Percentiles rank a stretch among this genome's conserved stretches.
These are phyloP conservation scores for Pythium phragmitis DNA, from an alignment of 352 stramenopile species.

Conservation along the genomic window DNA sequence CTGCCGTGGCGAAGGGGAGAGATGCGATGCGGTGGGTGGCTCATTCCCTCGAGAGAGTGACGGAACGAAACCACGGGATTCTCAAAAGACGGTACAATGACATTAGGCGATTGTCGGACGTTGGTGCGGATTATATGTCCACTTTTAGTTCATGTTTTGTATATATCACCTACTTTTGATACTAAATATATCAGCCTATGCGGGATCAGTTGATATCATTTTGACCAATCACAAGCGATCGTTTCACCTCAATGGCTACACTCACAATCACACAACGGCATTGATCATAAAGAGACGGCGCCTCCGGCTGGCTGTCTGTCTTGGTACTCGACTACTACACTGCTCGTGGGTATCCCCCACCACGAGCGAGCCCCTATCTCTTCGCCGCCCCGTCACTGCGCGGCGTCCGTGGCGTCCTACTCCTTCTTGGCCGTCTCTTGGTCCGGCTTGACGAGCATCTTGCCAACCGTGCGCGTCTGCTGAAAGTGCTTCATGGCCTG, in stretches of 20 bases:
- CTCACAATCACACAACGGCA: too few species aligned
- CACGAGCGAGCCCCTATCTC: too few species aligned
- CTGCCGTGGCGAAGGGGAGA: conserved; percentile 5
- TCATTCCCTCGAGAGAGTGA: conserved; percentile 12
- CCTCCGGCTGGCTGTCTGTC: too few species aligned
- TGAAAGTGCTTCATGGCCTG: conserved; percentile 29
- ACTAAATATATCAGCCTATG: too few species aligned
- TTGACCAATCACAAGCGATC: too few species aligned
- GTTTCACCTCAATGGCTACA: too few species aligned
- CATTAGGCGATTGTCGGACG: not conserved
- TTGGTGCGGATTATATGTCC: not conserved
- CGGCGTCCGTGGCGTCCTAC: not conserved
- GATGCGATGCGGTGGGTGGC: not conserved
- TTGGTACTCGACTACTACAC: too few species aligned
- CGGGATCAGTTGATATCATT: too few species aligned
- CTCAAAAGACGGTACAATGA: conserved; percentile 6
- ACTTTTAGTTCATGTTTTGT: not conserved
- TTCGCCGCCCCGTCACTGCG: too few species aligned
- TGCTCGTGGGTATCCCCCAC: too few species aligned
- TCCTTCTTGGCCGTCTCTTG: conserved; percentile 11
- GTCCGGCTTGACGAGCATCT: conserved; percentile 11
- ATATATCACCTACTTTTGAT: too few species aligned
- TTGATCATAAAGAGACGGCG: too few species aligned
- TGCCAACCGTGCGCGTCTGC: conserved; percentile 28
- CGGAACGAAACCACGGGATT: not conserved